Evolutionary conservation across 73 alveolate species (phyloP).

Genomic region (Breviolum minutum): DNA sequence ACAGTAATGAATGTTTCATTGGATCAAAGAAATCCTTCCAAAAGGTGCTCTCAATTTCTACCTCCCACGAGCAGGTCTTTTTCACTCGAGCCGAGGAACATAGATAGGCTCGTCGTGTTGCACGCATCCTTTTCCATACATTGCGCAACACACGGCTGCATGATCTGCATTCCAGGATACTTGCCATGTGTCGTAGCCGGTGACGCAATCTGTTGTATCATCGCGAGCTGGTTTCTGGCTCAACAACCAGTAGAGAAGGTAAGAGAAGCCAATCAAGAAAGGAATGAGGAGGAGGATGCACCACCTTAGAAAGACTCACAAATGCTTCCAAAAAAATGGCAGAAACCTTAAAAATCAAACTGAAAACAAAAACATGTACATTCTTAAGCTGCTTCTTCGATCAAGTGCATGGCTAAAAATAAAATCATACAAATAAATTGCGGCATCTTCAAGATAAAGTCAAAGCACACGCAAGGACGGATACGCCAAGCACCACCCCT

Average conservation of each 20-base stretch:
- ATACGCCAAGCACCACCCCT: not conserved
- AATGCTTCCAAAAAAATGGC: no score
- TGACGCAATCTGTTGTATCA: not conserved
- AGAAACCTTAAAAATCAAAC: no score
- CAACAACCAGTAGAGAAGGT: not conserved
- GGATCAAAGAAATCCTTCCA: not conserved
- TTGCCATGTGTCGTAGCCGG: not conserved
- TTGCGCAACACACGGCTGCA: conserved; percentile 16
- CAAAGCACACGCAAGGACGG: not conserved
- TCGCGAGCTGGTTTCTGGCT: not conserved
- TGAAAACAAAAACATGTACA: no score
- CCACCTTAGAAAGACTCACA: not conserved
- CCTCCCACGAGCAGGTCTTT: not conserved
- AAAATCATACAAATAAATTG: no score
- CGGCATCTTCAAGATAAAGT: no score
- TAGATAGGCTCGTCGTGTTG: not conserved
- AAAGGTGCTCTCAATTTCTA: not conserved
- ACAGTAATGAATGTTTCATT: no score
- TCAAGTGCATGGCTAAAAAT: no score
- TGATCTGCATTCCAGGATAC: not conserved
- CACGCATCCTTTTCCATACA: not conserved
- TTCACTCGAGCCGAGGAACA: not conserved
- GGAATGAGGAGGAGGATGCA: not conserved
- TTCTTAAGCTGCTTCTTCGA: no score
- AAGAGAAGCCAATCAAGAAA: not conserved